Evolutionary conservation across 2,329 filamentous ascomycete species (phyloP).

Genomic region (Parascedosporium putredinis): DNA sequence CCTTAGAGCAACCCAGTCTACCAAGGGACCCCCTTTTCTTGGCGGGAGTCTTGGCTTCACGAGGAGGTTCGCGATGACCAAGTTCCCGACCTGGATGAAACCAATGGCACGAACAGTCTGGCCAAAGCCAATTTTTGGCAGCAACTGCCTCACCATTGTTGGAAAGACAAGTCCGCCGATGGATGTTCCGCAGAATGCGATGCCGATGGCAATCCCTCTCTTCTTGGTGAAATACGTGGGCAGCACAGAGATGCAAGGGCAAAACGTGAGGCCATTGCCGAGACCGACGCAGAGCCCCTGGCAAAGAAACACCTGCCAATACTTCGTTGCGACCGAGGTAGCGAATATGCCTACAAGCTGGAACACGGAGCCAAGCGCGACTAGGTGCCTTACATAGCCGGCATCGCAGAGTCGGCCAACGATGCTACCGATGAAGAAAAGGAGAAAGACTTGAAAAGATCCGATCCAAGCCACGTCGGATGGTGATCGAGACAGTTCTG

Average conservation of each 20-base stretch:
- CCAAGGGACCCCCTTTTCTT: conserved; percentile 25
- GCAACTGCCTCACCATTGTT: conserved; percentile 11
- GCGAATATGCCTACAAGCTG: conserved; percentile 36
- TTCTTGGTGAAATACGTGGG: conserved; percentile 54
- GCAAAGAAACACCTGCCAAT: conserved; percentile 45
- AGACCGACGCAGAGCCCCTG: conserved; percentile 46
- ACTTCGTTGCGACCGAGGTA: conserved; percentile 30
- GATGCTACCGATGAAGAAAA: conserved; percentile 44
- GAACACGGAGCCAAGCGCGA: conserved; percentile 30
- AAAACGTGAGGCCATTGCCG: conserved; percentile 53
- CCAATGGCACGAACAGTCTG: conserved; percentile 51
- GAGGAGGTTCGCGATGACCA: conserved; percentile 25
- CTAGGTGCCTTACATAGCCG: conserved; percentile 35
- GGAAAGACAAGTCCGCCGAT: conserved; percentile 51
- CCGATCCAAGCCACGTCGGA: conserved; percentile 44
- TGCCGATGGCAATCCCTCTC: conserved; percentile 49
- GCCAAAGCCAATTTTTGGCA: conserved; percentile 14
- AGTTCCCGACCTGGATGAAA: conserved; percentile 41
- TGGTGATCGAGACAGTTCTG: conserved; percentile 23
- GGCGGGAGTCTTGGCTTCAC: conserved; percentile 30
- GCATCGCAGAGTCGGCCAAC: conserved; percentile 44
- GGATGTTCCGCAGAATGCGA: conserved; percentile 50
- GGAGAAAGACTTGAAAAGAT: conserved; percentile 42
- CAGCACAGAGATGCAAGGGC: conserved; percentile 52
- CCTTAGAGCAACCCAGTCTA: conserved; percentile 35